Evolutionary conservation across 805 yeast genomes (phyloP).

Genomic region (Clavispora carvajalis): DNA sequence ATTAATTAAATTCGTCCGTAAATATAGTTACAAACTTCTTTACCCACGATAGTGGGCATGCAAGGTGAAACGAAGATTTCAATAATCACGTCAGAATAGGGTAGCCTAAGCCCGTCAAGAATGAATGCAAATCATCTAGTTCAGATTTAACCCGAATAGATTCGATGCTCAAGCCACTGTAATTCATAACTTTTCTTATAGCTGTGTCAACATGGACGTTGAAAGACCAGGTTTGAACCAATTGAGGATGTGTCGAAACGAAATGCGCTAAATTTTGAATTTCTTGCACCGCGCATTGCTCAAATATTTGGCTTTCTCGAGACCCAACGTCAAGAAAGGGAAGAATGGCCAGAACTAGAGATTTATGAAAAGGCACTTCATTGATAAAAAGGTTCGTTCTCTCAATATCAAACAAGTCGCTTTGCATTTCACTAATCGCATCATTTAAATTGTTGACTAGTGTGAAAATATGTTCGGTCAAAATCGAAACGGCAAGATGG

Average conservation of each 20-base stretch:
- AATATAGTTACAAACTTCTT: no score
- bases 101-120: not conserved
- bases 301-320: not conserved
- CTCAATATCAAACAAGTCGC: constrained; percentile 8
- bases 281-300: not conserved
- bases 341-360: not conserved
- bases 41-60: no score
- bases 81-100: not conserved
- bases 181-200: constrained; percentile 6
- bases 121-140: not conserved
- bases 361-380: constrained; percentile 7
- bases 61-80: not conserved
- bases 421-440: constrained; percentile 3
- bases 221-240: constrained; percentile 6
- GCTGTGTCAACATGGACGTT: constrained; percentile 14
- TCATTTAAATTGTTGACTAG: constrained; percentile 3
- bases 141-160: not conserved
- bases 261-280: not conserved
- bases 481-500: not conserved
- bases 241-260: not conserved
- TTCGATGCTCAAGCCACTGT: not conserved
- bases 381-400: constrained; percentile 9
- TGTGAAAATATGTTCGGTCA: not conserved
- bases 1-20: no score
- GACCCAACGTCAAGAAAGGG: not conserved